Base-by-base conservation (phyloP, 2,329 filamentous ascomycete species). In the Dactylonectria estremocensis region DNA sequence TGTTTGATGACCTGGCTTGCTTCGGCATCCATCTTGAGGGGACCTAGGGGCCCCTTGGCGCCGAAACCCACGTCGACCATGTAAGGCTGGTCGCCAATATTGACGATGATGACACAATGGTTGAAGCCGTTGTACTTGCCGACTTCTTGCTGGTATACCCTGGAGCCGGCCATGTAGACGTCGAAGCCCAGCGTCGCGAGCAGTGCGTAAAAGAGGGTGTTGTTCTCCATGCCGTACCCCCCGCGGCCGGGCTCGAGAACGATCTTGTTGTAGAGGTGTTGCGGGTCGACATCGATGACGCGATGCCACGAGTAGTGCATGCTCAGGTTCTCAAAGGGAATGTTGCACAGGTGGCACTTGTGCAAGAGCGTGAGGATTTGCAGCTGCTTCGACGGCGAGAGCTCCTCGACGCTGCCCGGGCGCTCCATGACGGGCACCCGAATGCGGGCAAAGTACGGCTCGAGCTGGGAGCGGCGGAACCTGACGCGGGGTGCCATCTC, bases 61-160 rank as follows among this genome's bases (percentile, higher is more conserved):
- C 90, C 90, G 72, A 90, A 91, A 28, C 87, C 89, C 14, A 91
- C 87, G 74, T 92, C 90, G 31, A 88, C 83, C 68, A 87, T 77
- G 74, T 86, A 87, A 48, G 80, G 78, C 49, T 81, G 80, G 24
- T 79, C 77, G 10, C 81, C 78, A 22, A 93, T 83, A 28, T 82
- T 86, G 53, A 91, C 84, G 61, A 92, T 84, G 72, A 89, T 87
- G 61, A 90, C 80, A 83, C 90, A 88, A 76, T 92, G 90, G 74
- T 78, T 59, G 9, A 69, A 43, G 45, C 71, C 63, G 68, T 79
- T 16, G 63, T 72, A 18, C 28, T 65, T 49, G 1, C 64, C 66
- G 0, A 64, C 61, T 11, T 59, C 64, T 5, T 71, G 76, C 3
- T 61, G 46, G 8, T 61, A 70, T 6, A 83, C 79, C 20, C 87